Evolutionary conservation across 345 rosid species (phyloP), one percentile per base, ranked within the genome.

Genomic region (Populus alba): DNA sequence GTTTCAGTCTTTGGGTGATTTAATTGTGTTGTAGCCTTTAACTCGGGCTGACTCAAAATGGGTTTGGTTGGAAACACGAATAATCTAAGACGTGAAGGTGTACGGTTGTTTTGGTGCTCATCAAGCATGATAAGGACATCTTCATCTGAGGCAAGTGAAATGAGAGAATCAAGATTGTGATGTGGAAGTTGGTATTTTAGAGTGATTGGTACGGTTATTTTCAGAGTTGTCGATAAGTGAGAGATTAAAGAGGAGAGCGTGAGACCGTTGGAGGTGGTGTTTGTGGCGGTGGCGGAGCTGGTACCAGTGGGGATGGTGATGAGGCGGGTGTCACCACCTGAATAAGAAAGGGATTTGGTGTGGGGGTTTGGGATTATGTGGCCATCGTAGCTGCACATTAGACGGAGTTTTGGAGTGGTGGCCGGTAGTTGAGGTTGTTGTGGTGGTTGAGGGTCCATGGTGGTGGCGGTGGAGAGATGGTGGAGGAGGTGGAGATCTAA

Each of bases 341-440:
- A 70, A 84, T 87, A 87, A 79, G 6, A 78, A 70, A 84, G 79
- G 71, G 88, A 76, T 76, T 94, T 94, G 70, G 81, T 74, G 66
- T 84, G 76, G 41, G 88, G 90, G 9, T 86, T 87, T 10, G 89
- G 82, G 73, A 81, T 68, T 75, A 94, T 86, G 62, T 75, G 88
- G 65, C 98, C 97, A 49, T 93, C 95, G 82, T 91, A 89, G 85
- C 97, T 89, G 82, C 95, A 90, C 98, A 94, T 92, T 49, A 94
- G 86, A 1, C 94, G 92, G 62, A 92, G 76, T 81, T 90, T 94
- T 1, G 71, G 17, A 38, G 72, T 5, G 29, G 81, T 3, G 1
- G 82, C 0, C 7, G 75, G 18, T 16, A 75, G 68, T 25, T 12
- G 78, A 49, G 11, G 77, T 68, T 16, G 75, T 31, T 55, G 39